These are phyloP conservation scores for Hericium alpestre DNA, from an alignment of 768 basidiomycete species.

Conservation along the genomic window DNA sequence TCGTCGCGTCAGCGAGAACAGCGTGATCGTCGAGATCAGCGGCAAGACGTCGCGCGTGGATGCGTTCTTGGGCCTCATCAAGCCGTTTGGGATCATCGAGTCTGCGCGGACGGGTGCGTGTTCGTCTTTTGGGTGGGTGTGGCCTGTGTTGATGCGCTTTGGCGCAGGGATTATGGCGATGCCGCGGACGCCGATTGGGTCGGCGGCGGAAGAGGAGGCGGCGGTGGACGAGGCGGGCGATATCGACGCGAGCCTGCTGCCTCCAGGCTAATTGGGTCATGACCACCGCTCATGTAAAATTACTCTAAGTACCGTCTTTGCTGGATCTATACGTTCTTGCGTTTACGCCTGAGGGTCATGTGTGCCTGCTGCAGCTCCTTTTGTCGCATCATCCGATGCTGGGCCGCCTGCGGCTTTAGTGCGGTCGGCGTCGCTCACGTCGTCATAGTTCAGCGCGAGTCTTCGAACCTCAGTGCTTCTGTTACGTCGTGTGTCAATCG, in stretches of 20 bases:
- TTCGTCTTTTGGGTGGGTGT: neutral
- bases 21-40: conserved; percentile 88
- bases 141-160: neutral
- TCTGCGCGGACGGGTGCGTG: conserved; percentile 82
- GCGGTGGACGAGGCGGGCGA: conserved; percentile 38
- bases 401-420: too few relatives aligned
- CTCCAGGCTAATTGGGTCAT: conserved; percentile 56
- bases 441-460: too few relatives aligned
- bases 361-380: neutral
- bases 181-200: conserved; percentile 85
- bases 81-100: conserved; percentile 94
- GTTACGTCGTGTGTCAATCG: too few relatives aligned
- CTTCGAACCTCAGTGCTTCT: too few relatives aligned
- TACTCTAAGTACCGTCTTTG: neutral
- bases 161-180: conserved; percentile 87
- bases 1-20: conserved; percentile 91
- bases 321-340: neutral
- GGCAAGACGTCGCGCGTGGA: conserved; percentile 89
- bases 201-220: conserved; percentile 45
- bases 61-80: conserved; percentile 82
- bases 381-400: too few relatives aligned
- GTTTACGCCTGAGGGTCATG: neutral
- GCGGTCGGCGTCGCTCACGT: too few relatives aligned
- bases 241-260: conserved; percentile 88
- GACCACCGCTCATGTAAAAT: neutral